Evolutionary conservation across 1,284 basidiomycete genomes (phyloP).

Genomic region (Trametes hirsuta): DNA sequence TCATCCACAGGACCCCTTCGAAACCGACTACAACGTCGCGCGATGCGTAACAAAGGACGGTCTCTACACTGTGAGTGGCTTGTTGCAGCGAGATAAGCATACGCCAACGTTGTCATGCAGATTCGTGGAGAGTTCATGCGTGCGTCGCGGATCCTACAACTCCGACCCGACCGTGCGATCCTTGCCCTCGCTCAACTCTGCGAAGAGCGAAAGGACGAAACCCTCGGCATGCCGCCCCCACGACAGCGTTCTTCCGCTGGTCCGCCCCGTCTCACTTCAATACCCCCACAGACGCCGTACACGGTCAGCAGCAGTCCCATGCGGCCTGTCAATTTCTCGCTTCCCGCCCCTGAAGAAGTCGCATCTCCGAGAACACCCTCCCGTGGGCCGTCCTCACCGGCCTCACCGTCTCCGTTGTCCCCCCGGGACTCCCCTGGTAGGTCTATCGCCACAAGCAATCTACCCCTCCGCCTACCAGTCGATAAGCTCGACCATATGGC

Average conservation of each 20-base stretch:
- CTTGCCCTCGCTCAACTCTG: slow-evolving; percentile 83
- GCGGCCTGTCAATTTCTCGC: slow-evolving; percentile 47
- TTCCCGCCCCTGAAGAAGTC: slow-evolving; percentile 46
- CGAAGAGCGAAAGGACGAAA: slow-evolving; percentile 72
- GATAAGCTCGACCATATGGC: slow-evolving; percentile 69
- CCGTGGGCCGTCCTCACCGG: slow-evolving; percentile 16
- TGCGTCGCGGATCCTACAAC: slow-evolving; percentile 81
- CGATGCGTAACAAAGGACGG: slow-evolving; percentile 97
- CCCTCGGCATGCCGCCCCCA: slow-evolving; percentile 47
- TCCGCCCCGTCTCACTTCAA: slow-evolving; percentile 54
- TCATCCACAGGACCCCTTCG: slow-evolving; percentile 85
- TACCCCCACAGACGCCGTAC: slow-evolving; percentile 72
- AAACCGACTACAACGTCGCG: slow-evolving; percentile 93
- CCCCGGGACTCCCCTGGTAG: slow-evolving; percentile 31
- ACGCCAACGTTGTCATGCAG: slow-evolving; percentile 42
- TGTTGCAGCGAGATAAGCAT: not conserved
- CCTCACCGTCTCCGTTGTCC: slow-evolving; percentile 21
- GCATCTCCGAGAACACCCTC: slow-evolving; percentile 43
- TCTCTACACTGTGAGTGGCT: slow-evolving; percentile 78
- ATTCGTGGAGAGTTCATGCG: slow-evolving; percentile 99
- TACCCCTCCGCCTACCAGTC: slow-evolving; percentile 44
- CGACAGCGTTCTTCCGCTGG: slow-evolving; percentile 50
- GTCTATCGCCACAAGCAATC: slow-evolving; percentile 27
- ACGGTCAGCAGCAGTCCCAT: slow-evolving; percentile 63
- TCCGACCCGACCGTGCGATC: slow-evolving; percentile 81